Conservation (phyloP, 2,329 filamentous ascomycete genomes). For the Torrubiella hemipterigena region DNA sequence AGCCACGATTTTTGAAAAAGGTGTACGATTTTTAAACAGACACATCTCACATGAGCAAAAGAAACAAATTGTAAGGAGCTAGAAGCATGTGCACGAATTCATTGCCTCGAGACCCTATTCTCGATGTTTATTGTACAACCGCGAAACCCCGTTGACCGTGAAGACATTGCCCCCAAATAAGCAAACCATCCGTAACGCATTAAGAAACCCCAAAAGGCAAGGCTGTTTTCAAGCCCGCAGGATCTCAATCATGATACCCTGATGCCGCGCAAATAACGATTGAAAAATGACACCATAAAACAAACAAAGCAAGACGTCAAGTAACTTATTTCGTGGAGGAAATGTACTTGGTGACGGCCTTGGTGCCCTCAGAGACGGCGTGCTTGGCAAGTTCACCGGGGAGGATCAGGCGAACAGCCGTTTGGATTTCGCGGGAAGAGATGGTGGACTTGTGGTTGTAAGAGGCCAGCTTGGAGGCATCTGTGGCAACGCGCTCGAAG, state of each 20-base stretch:
- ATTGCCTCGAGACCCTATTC: constrained; percentile 50
- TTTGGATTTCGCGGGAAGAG: constrained; percentile 98
- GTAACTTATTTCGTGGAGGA: constrained; percentile 89
- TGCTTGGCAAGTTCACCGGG: constrained; percentile 99
- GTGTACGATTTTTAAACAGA: not conserved
- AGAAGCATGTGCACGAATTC: constrained; percentile 47
- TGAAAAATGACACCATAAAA: constrained; percentile 35
- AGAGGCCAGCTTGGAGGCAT: constrained; percentile 96
- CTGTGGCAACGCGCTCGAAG: constrained; percentile 97
- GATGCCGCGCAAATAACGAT: constrained; percentile 37
- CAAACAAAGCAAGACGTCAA: constrained; percentile 46
- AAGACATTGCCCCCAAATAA: constrained; percentile 58
- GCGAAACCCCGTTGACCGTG: constrained; percentile 57
- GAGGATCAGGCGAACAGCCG: constrained; percentile 93
- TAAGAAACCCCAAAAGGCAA: constrained; percentile 43
- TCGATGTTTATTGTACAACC: constrained; percentile 62
- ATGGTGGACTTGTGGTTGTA: constrained; percentile 99
- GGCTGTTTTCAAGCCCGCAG: constrained; percentile 23
- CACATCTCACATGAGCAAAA: not conserved
- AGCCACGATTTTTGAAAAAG: too few species aligned
- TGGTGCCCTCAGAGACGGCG: constrained; percentile 97
- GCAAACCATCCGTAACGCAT: constrained; percentile 65
- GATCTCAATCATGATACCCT: constrained; percentile 46
- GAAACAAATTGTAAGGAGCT: constrained; percentile 14
- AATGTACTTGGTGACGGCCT: constrained; percentile 99